Percentiles rank a stretch among this genome's conserved stretches.
These are phyloP conservation scores for Schizosaccharomyces octosporus DNA, from an alignment of 805 yeast species.

Conservation along the genomic window DNA sequence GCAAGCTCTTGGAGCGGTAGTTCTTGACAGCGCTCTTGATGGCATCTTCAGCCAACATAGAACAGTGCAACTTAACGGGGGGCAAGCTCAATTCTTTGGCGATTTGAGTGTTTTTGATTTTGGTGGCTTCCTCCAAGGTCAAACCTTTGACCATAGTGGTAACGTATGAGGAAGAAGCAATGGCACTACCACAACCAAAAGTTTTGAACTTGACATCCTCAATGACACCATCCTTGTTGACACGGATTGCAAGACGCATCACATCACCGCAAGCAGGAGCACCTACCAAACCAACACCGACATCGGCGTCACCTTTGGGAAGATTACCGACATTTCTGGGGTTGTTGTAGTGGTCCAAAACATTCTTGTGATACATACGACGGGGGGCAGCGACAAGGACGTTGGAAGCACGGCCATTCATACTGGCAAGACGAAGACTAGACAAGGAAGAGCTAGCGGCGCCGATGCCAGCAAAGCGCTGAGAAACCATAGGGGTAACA, in stretches of 20 bases:
- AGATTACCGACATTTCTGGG: constrained; percentile 92
- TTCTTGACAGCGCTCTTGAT: constrained; percentile 92
- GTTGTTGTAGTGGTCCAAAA: constrained; percentile 83
- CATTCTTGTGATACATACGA: constrained; percentile 59
- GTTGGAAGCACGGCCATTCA: background rate
- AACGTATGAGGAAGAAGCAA: constrained; percentile 84
- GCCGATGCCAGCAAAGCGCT: background rate
- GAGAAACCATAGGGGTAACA: too few species aligned
- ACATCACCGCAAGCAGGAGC: constrained; percentile 82
- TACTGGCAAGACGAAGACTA: too few species aligned
- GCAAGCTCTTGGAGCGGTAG: constrained; percentile 47
- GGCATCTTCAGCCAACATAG: constrained; percentile 97
- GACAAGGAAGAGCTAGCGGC: background rate
- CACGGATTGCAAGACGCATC: constrained; percentile 88
- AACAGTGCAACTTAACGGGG: constrained; percentile 91
- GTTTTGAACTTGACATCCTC: constrained; percentile 93
- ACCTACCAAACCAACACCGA: constrained; percentile 94
- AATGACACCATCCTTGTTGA: constrained; percentile 72
- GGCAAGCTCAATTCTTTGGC: constrained; percentile 88
- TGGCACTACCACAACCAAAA: constrained; percentile 97
- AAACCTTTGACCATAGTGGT: constrained; percentile 90
- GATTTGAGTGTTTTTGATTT: constrained; percentile 77
- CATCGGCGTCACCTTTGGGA: constrained; percentile 48
- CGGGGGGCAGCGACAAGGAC: background rate
- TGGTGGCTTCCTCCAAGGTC: constrained; percentile 77